Conservation (phyloP, 1,284 basidiomycete genomes). For the Cutaneotrichosporon cavernicola region DNA sequence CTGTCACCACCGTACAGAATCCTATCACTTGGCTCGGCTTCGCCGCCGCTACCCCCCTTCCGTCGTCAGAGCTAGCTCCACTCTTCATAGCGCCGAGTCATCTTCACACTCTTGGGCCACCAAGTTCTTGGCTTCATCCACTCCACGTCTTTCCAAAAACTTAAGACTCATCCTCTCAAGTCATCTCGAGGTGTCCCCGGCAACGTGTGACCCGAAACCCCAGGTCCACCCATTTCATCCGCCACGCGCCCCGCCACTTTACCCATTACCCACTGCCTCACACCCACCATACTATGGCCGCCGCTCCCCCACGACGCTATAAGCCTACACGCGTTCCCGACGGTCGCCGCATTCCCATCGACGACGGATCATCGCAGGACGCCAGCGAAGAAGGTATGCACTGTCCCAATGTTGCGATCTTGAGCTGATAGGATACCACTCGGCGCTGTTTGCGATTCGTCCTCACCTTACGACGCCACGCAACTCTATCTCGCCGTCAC, state of each 20-base stretch:
- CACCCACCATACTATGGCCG: constrained; percentile 8
- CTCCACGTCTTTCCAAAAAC: not conserved
- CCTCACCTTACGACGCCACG: not conserved
- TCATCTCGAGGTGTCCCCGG: not conserved
- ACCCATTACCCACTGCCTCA: not conserved
- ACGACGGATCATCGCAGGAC: constrained; percentile 42
- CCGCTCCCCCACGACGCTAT: constrained; percentile 17
- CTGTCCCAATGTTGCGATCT: not conserved
- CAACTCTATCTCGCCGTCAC: not conserved
- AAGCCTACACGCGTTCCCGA: constrained; percentile 21
- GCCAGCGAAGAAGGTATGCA: constrained; percentile 51
- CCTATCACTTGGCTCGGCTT: too few relatives aligned
- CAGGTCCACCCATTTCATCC: not conserved
- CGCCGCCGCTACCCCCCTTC: too few relatives aligned
- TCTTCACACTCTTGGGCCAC: too few relatives aligned
- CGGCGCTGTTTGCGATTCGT: not conserved
- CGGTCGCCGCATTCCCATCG: constrained; percentile 16
- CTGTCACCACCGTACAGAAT: too few relatives aligned
- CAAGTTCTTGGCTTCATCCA: not conserved
- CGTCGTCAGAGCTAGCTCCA: too few relatives aligned
- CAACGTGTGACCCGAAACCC: not conserved
- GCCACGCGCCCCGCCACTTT: not conserved
- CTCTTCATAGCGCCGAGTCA: too few relatives aligned
- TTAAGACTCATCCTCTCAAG: not conserved
- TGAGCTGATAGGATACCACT: not conserved